Conservation (phyloP, 192 early-diverging fungal species). For the Linderina pennispora region DNA sequence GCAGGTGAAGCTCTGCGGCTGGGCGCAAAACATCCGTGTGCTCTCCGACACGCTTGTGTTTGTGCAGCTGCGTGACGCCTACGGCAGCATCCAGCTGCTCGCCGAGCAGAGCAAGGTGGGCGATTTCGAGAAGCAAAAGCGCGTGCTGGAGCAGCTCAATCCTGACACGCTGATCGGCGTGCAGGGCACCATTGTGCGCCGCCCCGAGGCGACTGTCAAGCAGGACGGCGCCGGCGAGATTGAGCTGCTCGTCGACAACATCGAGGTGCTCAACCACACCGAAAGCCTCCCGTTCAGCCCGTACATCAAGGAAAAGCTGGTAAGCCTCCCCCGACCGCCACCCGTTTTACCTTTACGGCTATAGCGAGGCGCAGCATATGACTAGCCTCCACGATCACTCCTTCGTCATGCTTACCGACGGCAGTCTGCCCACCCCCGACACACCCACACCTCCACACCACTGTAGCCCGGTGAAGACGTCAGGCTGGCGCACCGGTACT, state of each 20-base stretch:
- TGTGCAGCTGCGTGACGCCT: conserved; percentile 69
- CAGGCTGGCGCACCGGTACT: conserved; percentile 65
- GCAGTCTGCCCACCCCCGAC: too few species aligned
- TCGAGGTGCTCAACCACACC: conserved; percentile 67
- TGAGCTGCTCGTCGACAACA: conserved; percentile 57
- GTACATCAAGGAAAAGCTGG: conserved; percentile 13
- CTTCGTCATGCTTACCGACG: too few species aligned
- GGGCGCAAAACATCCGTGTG: conserved; percentile 58
- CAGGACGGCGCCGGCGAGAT: conserved; percentile 53
- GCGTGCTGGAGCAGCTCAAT: conserved; percentile 33
- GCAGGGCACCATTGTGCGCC: conserved; percentile 54
- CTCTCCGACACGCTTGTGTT: conserved; percentile 70
- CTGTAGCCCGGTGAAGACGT: conserved; percentile 74
- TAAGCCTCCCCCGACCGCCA: too few species aligned
- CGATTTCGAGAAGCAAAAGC: conserved; percentile 24
- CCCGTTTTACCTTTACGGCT: too few species aligned
- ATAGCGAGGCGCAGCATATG: too few species aligned
- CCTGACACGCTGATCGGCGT: conserved; percentile 70
- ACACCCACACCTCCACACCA: too few species aligned
- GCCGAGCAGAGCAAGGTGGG: conserved; percentile 42
- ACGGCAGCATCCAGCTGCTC: conserved; percentile 67
- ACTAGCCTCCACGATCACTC: too few species aligned
- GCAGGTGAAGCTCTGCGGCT: conserved; percentile 66
- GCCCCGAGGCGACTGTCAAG: conserved; percentile 48
- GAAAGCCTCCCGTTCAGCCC: conserved; percentile 26